Evolutionary conservation across 2,329 filamentous ascomycete genomes (phyloP).

Genomic region (Penicillium sp.): DNA sequence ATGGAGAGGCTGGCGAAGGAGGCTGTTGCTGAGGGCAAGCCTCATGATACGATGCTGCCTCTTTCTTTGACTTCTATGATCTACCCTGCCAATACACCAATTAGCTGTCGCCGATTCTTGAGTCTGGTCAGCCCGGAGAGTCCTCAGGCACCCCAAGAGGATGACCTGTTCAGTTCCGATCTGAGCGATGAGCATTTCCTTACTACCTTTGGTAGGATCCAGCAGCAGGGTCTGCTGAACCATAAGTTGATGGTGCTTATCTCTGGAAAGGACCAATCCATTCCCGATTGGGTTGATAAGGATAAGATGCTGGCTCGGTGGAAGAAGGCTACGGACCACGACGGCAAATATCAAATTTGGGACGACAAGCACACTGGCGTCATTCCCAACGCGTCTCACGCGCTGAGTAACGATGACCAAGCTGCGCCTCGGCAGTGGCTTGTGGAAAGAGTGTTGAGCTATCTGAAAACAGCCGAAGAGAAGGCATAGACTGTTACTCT

Average conservation of each 20-base stretch:
- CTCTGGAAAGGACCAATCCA: slow-evolving; percentile 50
- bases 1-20: slow-evolving; percentile 36
- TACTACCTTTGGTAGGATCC: slow-evolving; percentile 62
- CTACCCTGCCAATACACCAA: slow-evolving; percentile 42
- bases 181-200: slow-evolving; percentile 60
- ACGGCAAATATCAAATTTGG: slow-evolving; percentile 44
- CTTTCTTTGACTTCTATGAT: slow-evolving; percentile 35
- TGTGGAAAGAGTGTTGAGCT: slow-evolving; percentile 30
- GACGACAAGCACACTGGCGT: slow-evolving; percentile 49
- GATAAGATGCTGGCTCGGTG: slow-evolving; percentile 44
- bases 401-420: slow-evolving; percentile 39
- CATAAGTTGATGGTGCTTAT: slow-evolving; percentile 50
- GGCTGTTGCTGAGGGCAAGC: slow-evolving; percentile 16
- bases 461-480: slow-evolving; percentile 17
- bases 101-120: slow-evolving; percentile 60
- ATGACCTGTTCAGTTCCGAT: slow-evolving; percentile 84
- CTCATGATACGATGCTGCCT: slow-evolving; percentile 36
- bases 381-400: slow-evolving; percentile 44
- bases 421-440: slow-evolving; percentile 30
- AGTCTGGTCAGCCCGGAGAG: slow-evolving; percentile 56
- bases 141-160: slow-evolving; percentile 66
- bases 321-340: slow-evolving; percentile 40
- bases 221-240: slow-evolving; percentile 38
- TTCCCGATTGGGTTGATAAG: slow-evolving; percentile 51
- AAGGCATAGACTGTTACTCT: neutral